A percentile compares a stretch with the other conserved stretches of the same genome.
phyloP scores from a whole-genome alignment of 108 stramenopile species.

The Cyclotella baltica region DNA sequence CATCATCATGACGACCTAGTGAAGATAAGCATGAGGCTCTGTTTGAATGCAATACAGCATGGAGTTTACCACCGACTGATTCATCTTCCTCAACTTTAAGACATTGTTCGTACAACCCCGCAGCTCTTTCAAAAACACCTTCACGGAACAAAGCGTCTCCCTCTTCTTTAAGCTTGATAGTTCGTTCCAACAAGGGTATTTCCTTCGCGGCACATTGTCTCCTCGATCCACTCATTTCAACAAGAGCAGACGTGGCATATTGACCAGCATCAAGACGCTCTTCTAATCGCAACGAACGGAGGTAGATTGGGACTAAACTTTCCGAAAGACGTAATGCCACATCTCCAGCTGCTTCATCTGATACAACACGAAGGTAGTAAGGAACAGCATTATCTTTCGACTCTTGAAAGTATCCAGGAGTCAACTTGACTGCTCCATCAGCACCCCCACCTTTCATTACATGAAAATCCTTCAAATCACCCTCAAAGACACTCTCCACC shows the following conservation, averaged over 20 bases:
- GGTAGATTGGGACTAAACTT: slow-evolving; percentile 33
- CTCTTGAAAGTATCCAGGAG: slow-evolving; percentile 31
- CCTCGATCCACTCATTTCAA: slow-evolving; percentile 22
- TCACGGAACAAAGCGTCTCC: slow-evolving; percentile 49
- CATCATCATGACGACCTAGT: slow-evolving; percentile 45
- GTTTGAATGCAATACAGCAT: slow-evolving; percentile 58
- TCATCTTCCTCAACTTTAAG: slow-evolving; percentile 25
- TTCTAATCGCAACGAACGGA: slow-evolving; percentile 47
- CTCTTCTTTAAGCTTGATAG: slow-evolving; percentile 48
- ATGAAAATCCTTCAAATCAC: slow-evolving; percentile 29
- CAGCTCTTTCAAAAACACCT: slow-evolving; percentile 46
- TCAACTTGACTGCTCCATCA: slow-evolving; percentile 25
- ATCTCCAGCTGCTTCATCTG: slow-evolving; percentile 33
- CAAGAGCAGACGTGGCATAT: slow-evolving; percentile 15
- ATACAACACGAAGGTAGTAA: slow-evolving; percentile 21
- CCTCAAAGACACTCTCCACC: slow-evolving; percentile 33
- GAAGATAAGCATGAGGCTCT: slow-evolving; percentile 54
- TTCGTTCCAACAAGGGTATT: slow-evolving; percentile 27
- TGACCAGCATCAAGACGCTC: slow-evolving; percentile 38
- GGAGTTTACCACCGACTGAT: slow-evolving; percentile 46
- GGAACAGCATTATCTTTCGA: slow-evolving; percentile 13
- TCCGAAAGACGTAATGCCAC: slow-evolving; percentile 43
- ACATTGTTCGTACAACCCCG: slow-evolving; percentile 40
- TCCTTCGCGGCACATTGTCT: slow-evolving; percentile 14
- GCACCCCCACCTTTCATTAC: slow-evolving; percentile 15